Conservation (phyloP, 2,329 filamentous ascomycete genomes). For the Fusarium begoniae region DNA sequence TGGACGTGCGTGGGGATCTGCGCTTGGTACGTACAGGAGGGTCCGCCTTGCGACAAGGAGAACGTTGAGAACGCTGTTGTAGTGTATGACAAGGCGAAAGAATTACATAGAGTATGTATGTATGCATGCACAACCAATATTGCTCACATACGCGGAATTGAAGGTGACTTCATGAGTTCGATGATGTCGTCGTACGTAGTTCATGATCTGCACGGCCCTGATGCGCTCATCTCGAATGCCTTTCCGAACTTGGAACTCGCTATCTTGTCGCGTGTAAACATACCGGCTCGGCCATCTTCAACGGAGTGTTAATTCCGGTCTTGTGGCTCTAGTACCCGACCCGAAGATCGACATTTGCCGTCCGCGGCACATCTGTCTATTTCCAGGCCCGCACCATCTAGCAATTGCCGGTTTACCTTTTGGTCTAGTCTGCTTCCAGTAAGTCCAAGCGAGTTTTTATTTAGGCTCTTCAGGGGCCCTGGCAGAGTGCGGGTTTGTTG, state of each 20-base stretch:
- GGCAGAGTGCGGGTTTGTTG: slow-evolving; percentile 10
- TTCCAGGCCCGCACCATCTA: slow-evolving; percentile 31
- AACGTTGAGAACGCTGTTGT: slow-evolving; percentile 25
- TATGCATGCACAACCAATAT: not conserved
- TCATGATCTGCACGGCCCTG: slow-evolving; percentile 10
- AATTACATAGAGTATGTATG: not conserved
- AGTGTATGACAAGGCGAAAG: slow-evolving; percentile 20
- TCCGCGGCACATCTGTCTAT: slow-evolving; percentile 39
- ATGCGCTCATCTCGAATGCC: slow-evolving; percentile 18
- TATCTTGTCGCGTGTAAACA: not conserved
- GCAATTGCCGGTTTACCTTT: slow-evolving; percentile 36
- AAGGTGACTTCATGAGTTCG: slow-evolving; percentile 6
- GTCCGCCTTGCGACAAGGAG: not conserved
- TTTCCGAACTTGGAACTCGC: slow-evolving; percentile 11
- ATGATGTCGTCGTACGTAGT: not conserved
- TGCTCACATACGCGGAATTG: slow-evolving; percentile 10
- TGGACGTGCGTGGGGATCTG: slow-evolving; percentile 12
- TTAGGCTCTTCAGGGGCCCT: slow-evolving; percentile 23
- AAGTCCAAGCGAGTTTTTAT: slow-evolving; percentile 18
- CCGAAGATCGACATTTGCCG: slow-evolving; percentile 43
- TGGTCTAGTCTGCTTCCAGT: slow-evolving; percentile 20
- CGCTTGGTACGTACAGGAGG: not conserved
- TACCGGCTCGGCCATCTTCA: not conserved
- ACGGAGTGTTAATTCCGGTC: slow-evolving; percentile 35
- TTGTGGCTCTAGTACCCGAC: slow-evolving; percentile 33